Percentiles rank a stretch among this genome's conserved stretches.
Conservation (phyloP, 2,329 filamentous ascomycete genomes). For the Didymella lethalis region DNA sequence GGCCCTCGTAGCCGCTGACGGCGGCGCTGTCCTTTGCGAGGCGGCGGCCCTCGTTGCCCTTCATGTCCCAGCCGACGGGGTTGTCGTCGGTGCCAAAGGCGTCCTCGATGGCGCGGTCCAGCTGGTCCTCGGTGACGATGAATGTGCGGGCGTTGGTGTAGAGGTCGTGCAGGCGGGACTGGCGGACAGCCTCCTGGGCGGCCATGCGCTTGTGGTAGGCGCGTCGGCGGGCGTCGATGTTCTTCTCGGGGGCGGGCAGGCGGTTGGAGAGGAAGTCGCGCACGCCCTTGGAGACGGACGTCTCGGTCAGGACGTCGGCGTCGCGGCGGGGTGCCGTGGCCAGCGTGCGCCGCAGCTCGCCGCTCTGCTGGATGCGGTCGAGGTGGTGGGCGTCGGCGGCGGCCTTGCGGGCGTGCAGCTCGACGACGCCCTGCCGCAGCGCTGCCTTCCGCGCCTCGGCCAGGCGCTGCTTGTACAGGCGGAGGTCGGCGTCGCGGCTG, state of each 20-base stretch:
- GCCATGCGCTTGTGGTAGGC: constrained; percentile 52
- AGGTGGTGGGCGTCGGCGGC: constrained; percentile 33
- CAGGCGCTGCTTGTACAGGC: constrained; percentile 75
- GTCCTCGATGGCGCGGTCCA: constrained; percentile 75
- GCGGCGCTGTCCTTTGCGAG: constrained; percentile 16
- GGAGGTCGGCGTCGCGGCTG: constrained; percentile 57
- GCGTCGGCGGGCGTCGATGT: constrained; percentile 40
- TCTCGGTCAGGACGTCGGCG: constrained; percentile 58
- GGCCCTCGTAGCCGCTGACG: constrained; percentile 25
- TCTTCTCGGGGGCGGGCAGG: constrained; percentile 40
- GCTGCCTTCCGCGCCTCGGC: constrained; percentile 75
- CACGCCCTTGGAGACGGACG: constrained; percentile 41
- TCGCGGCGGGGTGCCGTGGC: constrained; percentile 72
- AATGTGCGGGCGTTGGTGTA: constrained; percentile 90
- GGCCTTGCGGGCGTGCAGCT: constrained; percentile 64
- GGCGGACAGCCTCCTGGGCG: constrained; percentile 66
- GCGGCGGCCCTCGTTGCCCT: constrained; percentile 31
- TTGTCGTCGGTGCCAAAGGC: constrained; percentile 72
- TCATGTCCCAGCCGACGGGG: constrained; percentile 51
- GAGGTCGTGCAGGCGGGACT: constrained; percentile 80
- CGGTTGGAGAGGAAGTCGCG: constrained; percentile 46
- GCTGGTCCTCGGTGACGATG: constrained; percentile 81
- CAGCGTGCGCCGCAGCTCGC: constrained; percentile 59
- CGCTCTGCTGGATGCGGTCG: constrained; percentile 39
- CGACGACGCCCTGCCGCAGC: constrained; percentile 72